Percentiles rank a stretch among this genome's conserved stretches.
Conservation (phyloP, 805 yeast species). For the Teunomyces funiuensis region DNA sequence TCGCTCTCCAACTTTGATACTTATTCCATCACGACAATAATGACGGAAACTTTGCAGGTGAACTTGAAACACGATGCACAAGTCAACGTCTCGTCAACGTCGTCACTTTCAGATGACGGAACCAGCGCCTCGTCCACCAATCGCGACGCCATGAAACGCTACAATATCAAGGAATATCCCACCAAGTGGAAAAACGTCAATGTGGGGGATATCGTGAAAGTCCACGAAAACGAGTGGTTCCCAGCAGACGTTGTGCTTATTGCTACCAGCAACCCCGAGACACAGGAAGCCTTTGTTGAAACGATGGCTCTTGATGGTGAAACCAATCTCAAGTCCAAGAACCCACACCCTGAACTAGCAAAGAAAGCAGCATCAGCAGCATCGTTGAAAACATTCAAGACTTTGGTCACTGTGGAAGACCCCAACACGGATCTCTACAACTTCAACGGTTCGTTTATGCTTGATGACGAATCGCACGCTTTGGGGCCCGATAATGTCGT, state of each 20-base stretch:
- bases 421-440: conserved; percentile 91
- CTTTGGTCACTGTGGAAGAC: conserved; percentile 72
- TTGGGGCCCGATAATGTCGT: conserved; percentile 79
- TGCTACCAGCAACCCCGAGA: conserved; percentile 60
- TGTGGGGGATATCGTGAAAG: conserved; percentile 83
- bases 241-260: conserved; percentile 88
- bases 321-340: conserved; percentile 79
- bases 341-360: conserved; percentile 64
- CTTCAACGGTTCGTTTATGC: conserved; percentile 73
- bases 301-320: conserved; percentile 99
- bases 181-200: conserved; percentile 69
- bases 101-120: conserved; percentile 11
- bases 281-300: conserved; percentile 71
- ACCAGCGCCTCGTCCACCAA: conserved; percentile 14
- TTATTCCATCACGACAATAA: conserved; percentile 37
- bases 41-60: conserved; percentile 36
- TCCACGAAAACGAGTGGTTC: conserved; percentile 83
- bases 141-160: conserved; percentile 21
- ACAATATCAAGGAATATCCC: conserved; percentile 32
- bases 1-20: conserved; percentile 31
- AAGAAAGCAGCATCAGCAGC: conserved; percentile 49
- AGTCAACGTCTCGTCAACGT: conserved; percentile 6
- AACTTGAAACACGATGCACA: not conserved
- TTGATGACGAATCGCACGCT: conserved; percentile 47
- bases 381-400: conserved; percentile 50